Conservation (phyloP, 257 asterid genomes). For the Cruciata laevipes region DNA sequence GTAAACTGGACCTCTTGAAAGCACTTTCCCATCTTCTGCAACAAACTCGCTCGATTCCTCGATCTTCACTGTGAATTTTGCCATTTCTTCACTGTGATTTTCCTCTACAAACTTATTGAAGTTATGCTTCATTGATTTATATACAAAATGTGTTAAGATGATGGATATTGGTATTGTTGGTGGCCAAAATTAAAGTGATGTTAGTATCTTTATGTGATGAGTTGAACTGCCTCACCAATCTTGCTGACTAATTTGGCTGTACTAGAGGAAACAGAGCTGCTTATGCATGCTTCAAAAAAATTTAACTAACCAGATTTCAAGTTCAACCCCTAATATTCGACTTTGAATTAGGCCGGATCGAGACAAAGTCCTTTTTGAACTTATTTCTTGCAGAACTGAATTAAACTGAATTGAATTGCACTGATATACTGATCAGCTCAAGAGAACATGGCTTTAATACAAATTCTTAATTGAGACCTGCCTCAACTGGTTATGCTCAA, state of each 20-base stretch:
- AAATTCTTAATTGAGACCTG: too few relatives aligned
- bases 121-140: neutral
- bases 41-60: constrained; percentile 31
- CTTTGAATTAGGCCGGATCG: too few relatives aligned
- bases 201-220: neutral
- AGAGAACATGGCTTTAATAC: too few relatives aligned
- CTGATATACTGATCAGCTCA: too few relatives aligned
- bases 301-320: neutral
- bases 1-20: constrained; percentile 58
- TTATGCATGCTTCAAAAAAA: neutral
- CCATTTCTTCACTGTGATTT: neutral
- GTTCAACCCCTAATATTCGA: too few relatives aligned
- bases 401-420: too few relatives aligned
- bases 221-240: constrained; percentile 12
- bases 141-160: neutral
- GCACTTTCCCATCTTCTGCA: constrained; percentile 40
- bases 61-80: constrained; percentile 3
- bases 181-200: constrained; percentile 12
- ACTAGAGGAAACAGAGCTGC: neutral
- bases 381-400: too few relatives aligned
- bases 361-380: too few relatives aligned
- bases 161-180: constrained; percentile 5
- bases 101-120: too few relatives aligned
- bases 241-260: constrained; percentile 1
- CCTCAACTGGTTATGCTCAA: too few relatives aligned